Evolutionary conservation across 116 monocot genomes (phyloP), one percentile per base, ranked within the genome.

Genomic region (Iris pallida): DNA sequence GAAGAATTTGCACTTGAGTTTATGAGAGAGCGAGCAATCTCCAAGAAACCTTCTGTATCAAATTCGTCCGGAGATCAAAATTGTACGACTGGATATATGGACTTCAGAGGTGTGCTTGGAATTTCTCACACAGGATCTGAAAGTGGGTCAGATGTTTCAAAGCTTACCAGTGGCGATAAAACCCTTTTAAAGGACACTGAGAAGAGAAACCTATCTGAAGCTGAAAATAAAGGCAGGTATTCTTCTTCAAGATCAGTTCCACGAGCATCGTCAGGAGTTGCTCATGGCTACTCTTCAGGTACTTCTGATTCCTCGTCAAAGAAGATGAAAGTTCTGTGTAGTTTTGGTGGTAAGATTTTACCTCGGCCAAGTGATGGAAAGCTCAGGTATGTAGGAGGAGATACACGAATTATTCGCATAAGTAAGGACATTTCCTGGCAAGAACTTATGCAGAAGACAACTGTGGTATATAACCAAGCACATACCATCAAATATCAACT

Each of bases 1-100:
- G 98, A 98, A 71, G 98, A 98, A 61, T 98, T 98, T 82, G 68
- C 97, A 65, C 68, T 97, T 78, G 93, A 98, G 68, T 98, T 98
- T 66, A 92, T 97, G 85, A 71, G 85, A 62, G 92, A 97, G 57
- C 77, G 97, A 46, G 82, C 79, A 63, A 75, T 80, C 42, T 55
- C 87, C 52, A 83, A 69, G 56, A 98, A 90, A 63, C 57, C 73
- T 8, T 71, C 81, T 42, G 77, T 63, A 15, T 81, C 83, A 56
- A 80, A 73, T 78, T 65, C 74, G 57, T 64, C 81, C 69, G 79
- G 73, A 20, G 83, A 85, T 67, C 81, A 78, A 58, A 78, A 57
- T 72, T 53, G 42, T 44, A 49, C 71, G 8, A 72, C 77, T 74
- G 66, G 61, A 69, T 82, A 73, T 53, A 64, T 76, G 77, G 89